These are phyloP conservation scores for Trichocomaceae sp. DNA, from an alignment of 2,329 filamentous ascomycete genomes.

Conservation along the genomic window DNA sequence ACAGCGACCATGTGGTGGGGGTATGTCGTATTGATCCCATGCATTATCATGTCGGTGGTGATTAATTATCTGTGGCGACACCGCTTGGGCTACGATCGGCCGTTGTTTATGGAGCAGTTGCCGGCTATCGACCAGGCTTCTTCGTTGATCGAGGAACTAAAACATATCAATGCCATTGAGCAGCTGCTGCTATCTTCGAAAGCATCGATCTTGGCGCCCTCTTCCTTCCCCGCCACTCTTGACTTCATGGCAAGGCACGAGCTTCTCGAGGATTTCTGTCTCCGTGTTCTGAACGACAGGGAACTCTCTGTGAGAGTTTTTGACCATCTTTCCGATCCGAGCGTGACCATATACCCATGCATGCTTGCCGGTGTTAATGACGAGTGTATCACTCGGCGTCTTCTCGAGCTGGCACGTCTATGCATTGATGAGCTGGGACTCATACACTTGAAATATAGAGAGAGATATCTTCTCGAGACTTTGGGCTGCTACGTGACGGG, in stretches of 20 bases:
- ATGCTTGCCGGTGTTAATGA: background rate
- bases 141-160: background rate
- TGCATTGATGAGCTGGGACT: background rate
- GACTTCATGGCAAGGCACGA: background rate
- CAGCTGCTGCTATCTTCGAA: background rate
- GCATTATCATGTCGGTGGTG: conserved; percentile 41
- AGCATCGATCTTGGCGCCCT: background rate
- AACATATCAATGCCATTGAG: background rate
- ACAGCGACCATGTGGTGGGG: conserved; percentile 49
- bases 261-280: conserved; percentile 5
- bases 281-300: background rate
- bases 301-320: background rate
- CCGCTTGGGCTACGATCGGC: conserved; percentile 43
- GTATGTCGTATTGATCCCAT: conserved; percentile 47
- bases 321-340: background rate
- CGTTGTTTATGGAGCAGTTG: background rate
- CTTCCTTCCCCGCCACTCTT: background rate
- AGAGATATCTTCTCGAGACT: conserved; percentile 2
- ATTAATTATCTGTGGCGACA: conserved; percentile 47
- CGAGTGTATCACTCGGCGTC: background rate
- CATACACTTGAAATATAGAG: background rate
- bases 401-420: background rate
- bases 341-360: background rate
- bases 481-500: conserved; percentile 6
- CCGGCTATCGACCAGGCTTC: background rate